Evolutionary conservation across 352 stramenopile genomes (phyloP).

Genomic region (Hyphochytrium catenoides): DNA sequence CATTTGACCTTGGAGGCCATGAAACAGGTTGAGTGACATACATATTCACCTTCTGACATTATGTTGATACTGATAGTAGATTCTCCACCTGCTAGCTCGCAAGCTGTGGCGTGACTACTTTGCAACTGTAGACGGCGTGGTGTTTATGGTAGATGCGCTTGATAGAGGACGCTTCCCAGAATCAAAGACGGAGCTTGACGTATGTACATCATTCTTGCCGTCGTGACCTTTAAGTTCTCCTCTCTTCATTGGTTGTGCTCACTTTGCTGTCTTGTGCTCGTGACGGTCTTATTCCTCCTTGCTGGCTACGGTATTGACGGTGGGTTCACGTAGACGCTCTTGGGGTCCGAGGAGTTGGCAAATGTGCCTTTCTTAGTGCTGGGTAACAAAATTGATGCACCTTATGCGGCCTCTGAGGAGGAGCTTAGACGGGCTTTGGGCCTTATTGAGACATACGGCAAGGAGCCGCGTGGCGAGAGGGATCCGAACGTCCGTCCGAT

Average conservation of each 20-base stretch:
- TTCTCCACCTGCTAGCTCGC: conserved; percentile 34
- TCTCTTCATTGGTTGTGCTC: conserved; percentile 4
- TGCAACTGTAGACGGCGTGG: conserved; percentile 94
- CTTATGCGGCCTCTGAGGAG: conserved; percentile 87
- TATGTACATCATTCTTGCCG: conserved; percentile 4
- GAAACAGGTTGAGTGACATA: conserved; percentile 79
- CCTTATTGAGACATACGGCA: conserved; percentile 96
- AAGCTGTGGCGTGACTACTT: conserved; percentile 99
- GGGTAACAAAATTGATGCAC: conserved; percentile 99
- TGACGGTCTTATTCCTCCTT: no score
- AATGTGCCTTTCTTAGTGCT: conserved; percentile 98
- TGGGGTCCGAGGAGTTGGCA: conserved; percentile 88
- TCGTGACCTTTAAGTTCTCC: conserved; percentile 3
- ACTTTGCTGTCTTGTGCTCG: no score
- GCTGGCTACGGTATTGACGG: no score
- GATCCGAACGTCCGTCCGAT: conserved; percentile 78
- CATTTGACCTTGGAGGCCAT: conserved; percentile 97
- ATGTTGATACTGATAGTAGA: no score
- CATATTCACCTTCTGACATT: no score
- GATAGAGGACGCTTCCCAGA: conserved; percentile 96
- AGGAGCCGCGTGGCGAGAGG: conserved; percentile 73
- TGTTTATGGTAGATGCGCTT: conserved; percentile 97
- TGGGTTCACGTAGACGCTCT: conserved; percentile 49
- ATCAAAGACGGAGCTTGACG: conserved; percentile 93
- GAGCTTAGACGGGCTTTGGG: conserved; percentile 87